These are phyloP conservation scores for Coemansia sp. DNA, from an alignment of 192 early-diverging fungal genomes.

Conservation along the genomic window DNA sequence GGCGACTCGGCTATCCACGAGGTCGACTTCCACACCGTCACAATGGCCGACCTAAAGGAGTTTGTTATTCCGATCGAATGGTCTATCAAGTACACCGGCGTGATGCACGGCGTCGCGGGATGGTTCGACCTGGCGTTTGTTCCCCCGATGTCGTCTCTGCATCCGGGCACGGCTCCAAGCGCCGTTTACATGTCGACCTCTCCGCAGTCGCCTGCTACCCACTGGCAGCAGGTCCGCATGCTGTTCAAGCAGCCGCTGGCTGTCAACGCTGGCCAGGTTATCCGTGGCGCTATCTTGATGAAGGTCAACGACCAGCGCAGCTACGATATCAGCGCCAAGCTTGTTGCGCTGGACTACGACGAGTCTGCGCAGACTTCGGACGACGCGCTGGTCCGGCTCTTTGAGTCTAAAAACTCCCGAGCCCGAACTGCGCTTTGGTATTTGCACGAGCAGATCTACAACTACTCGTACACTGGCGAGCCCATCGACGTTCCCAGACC, in stretches of 20 bases:
- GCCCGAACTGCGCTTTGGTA: slow-evolving; percentile 75
- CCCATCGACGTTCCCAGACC: slow-evolving; percentile 24
- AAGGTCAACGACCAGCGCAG: slow-evolving; percentile 87
- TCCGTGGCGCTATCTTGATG: slow-evolving; percentile 84
- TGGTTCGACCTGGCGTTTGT: slow-evolving; percentile 95
- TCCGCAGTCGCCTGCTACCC: slow-evolving; percentile 83
- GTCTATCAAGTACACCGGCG: slow-evolving; percentile 77
- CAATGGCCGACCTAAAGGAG: slow-evolving; percentile 72
- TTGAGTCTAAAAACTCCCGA: slow-evolving; percentile 20
- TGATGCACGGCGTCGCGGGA: slow-evolving; percentile 91
- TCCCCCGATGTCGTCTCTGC: slow-evolving; percentile 50
- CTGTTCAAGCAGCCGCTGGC: slow-evolving; percentile 91
- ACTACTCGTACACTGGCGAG: slow-evolving; percentile 64
- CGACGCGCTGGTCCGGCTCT: slow-evolving; percentile 14
- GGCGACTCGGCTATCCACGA: slow-evolving; percentile 57
- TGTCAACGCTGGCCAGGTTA: slow-evolving; percentile 82
- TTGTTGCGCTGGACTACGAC: slow-evolving; percentile 44
- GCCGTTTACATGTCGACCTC: slow-evolving; percentile 82
- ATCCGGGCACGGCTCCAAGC: slow-evolving; percentile 36
- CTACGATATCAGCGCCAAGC: slow-evolving; percentile 79
- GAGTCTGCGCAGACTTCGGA: slow-evolving; percentile 42
- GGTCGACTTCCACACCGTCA: slow-evolving; percentile 86
- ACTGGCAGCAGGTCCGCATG: slow-evolving; percentile 98
- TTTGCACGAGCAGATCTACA: slow-evolving; percentile 89
- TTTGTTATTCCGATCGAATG: slow-evolving; percentile 83